Base-by-base conservation (phyloP, 2,329 filamentous ascomycete genomes). In the Pyrenochaeta sp. region DNA sequence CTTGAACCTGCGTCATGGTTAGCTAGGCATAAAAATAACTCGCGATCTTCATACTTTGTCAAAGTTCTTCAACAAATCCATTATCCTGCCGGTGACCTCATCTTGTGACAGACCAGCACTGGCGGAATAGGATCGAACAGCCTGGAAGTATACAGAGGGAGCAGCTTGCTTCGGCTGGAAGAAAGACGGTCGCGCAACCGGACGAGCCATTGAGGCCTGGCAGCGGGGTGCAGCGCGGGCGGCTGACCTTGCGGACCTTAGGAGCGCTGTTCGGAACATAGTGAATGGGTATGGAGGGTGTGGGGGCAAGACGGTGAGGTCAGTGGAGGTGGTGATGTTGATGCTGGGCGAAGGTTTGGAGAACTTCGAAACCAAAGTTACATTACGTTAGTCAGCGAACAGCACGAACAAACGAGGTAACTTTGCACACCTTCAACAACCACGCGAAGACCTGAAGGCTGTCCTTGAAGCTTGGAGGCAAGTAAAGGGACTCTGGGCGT, bases 21-120 rank as follows among this genome's bases (percentile, higher is more conserved):
- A 76, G 72, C 65, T 48, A 62, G 30, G 54, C 45, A 48, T 30
- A 31, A 41, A 47, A n/a, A 37, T 39, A 39, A 45, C 60, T 64
- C 54, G 33, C 50, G 54, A 29, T 35, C 78, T 33, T 56, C 82
- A 67, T 78, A 93, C 91, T 90, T 99, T 99, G 83, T 99, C 95
- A 77, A 98, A 99, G 78, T 93, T 94, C 82, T 92, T 90, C 79
- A 99, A 80, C 72, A 99, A 83, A 79, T 92, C 90, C 78, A 96
- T 85, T 84, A 98, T 97, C 76, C 94, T 87, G 57, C 91, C 91
- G 82, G 96, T 89, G 53, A 97, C 90, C 82, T 97, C 92, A 51
- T 88, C 83, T 83, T 92, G 89, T 71, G 86, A 84, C 63, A 98
- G 86, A 66, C 89, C 88, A 61, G 88, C 86, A 56, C 85, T 88